Evolutionary conservation across 257 asterid species (phyloP).

Genomic region (Linderniella brevidens): DNA sequence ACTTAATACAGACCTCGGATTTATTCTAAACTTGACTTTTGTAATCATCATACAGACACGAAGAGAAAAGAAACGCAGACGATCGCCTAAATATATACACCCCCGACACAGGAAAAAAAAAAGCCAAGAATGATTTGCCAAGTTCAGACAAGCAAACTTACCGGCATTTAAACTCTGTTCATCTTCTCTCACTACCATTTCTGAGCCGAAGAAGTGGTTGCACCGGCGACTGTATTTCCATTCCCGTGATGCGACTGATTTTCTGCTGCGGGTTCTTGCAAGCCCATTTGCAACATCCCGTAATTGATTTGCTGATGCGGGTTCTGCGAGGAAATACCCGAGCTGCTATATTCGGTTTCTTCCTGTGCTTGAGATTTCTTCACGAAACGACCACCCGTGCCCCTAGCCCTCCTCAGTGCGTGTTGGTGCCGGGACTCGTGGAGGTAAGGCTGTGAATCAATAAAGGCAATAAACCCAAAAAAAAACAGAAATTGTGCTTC

Average conservation of each 20-base stretch:
- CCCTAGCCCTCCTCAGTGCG: constrained; percentile 48
- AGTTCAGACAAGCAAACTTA: constrained; percentile 25
- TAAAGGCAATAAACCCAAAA: neutral
- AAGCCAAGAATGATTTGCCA: constrained; percentile 98
- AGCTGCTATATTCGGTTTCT: constrained; percentile 11
- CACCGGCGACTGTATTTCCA: no score
- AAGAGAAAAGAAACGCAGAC: no score
- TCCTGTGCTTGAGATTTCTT: constrained; percentile 22
- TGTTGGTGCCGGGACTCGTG: constrained; percentile 63
- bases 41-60: no score
- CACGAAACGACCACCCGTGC: constrained; percentile 50
- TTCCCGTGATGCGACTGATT: no score
- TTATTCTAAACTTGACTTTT: no score
- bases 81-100: no score
- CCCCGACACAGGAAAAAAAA: constrained; percentile 15
- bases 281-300: no score
- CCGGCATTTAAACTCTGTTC: neutral
- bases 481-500: no score
- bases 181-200: neutral
- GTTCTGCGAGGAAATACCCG: neutral
- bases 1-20: no score
- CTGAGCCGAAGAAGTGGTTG: no score
- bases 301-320: no score
- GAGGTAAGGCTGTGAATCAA: constrained; percentile 38
- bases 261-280: no score